phyloP scores from a whole-genome alignment of 441 rosid genomes.

The Populus hybrid region DNA sequence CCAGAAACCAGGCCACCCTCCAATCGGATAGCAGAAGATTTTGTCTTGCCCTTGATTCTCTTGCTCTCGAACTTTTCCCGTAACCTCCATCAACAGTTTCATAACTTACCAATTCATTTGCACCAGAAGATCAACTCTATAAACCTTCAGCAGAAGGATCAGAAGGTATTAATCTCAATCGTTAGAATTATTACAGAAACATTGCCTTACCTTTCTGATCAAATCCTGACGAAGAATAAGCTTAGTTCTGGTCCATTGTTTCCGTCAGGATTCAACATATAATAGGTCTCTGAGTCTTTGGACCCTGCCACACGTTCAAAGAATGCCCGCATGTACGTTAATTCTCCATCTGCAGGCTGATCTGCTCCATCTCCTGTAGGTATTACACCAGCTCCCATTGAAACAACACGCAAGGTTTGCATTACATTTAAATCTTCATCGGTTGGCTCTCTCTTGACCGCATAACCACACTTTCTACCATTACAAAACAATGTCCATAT shows the following conservation, averaged over 20 bases:
- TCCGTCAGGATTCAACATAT: slow-evolving; percentile 80
- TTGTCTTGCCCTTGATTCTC: neutral
- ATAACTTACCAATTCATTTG: neutral
- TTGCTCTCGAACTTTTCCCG: neutral
- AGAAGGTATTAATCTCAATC: neutral
- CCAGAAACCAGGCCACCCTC: neutral
- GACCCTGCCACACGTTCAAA: slow-evolving; percentile 82
- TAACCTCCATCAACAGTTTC: neutral
- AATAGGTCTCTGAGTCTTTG: slow-evolving; percentile 78
- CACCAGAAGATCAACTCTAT: neutral
- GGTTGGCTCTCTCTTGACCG: slow-evolving; percentile 64
- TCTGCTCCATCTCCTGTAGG: slow-evolving; percentile 37
- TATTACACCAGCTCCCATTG: slow-evolving; percentile 82
- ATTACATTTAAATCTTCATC: slow-evolving; percentile 69
- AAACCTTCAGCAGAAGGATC: neutral
- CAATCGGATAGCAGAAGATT: neutral
- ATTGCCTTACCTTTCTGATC: neutral
- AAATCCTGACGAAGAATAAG: slow-evolving; percentile 54
- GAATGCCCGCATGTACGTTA: slow-evolving; percentile 73
- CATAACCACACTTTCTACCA: slow-evolving; percentile 73
- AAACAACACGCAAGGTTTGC: slow-evolving; percentile 68
- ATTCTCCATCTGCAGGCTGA: slow-evolving; percentile 51
- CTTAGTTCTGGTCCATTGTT: slow-evolving; percentile 67
- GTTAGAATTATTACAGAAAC: neutral
- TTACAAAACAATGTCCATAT: slow-evolving; percentile 76